These are phyloP conservation scores for Pulicaria dysenterica DNA, from an alignment of 129 eudicot species.

Conservation along the genomic window DNA sequence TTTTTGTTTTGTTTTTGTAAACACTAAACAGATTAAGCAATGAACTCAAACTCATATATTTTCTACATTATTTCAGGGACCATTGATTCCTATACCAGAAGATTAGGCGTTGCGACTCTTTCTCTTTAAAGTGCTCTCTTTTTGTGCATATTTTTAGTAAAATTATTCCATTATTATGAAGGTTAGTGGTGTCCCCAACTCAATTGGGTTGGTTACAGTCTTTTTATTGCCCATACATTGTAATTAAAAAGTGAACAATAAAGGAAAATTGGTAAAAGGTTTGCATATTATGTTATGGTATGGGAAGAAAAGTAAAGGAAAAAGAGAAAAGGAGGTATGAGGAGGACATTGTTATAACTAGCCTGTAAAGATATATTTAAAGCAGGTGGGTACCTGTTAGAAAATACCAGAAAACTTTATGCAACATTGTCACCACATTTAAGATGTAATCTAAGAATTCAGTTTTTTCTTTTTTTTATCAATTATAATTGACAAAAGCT, in stretches of 20 bases:
- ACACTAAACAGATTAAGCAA: neutral
- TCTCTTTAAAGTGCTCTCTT: neutral
- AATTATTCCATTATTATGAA: constrained; percentile 14
- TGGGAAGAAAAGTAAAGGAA: neutral
- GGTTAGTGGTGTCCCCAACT: constrained; percentile 10
- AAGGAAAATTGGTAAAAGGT: constrained; percentile 22
- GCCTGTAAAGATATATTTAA: constrained; percentile 28
- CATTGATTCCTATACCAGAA: constrained; percentile 51
- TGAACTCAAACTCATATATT: neutral
- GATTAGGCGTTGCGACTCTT: constrained; percentile 23
- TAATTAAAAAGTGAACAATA: constrained; percentile 31
- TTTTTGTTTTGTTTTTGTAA: too few species aligned
- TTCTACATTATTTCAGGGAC: constrained; percentile 47
- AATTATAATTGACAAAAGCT: too few species aligned
- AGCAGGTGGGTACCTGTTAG: constrained; percentile 24
- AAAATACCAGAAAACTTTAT: constrained; percentile 19
- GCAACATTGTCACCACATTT: constrained; percentile 16
- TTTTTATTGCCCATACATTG: constrained; percentile 23
- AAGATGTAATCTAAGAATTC: neutral
- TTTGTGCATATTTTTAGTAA: constrained; percentile 13
- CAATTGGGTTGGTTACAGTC: constrained; percentile 23
- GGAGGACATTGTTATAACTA: constrained; percentile 21
- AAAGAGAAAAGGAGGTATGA: constrained; percentile 1
- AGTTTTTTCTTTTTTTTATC: constrained; percentile 2
- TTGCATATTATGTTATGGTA: constrained; percentile 23